phyloP scores from a whole-genome alignment of 1,284 basidiomycete genomes.

The Cryptococcus sp. region DNA sequence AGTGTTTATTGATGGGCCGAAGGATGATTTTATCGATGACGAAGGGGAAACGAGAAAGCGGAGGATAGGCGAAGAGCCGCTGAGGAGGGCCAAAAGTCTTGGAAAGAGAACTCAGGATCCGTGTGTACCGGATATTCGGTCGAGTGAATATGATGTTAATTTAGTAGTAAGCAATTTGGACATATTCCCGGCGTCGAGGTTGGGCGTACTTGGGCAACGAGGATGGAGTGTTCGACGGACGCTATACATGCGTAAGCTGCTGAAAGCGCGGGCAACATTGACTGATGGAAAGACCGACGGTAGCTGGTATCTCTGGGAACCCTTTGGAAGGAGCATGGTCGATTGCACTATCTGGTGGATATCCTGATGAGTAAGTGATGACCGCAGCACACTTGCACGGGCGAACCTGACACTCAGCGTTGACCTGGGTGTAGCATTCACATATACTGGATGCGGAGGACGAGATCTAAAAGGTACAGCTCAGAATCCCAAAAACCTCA shows the following conservation, averaged over 20 bases:
- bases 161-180: slow-evolving; percentile 27
- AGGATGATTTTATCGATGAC: slow-evolving; percentile 9
- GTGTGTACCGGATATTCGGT: slow-evolving; percentile 13
- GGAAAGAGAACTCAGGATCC: slow-evolving; percentile 32
- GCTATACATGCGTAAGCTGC: slow-evolving; percentile 39
- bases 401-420: slow-evolving; percentile 14
- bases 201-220: slow-evolving; percentile 33
- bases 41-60: slow-evolving; percentile 5
- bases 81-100: slow-evolving; percentile 25
- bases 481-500: slow-evolving; percentile 44
- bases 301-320: slow-evolving; percentile 39
- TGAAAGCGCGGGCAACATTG: no score
- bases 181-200: slow-evolving; percentile 37
- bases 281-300: slow-evolving; percentile 19
- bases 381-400: neutral
- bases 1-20: neutral
- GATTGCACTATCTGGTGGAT: slow-evolving; percentile 48
- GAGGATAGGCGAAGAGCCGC: neutral
- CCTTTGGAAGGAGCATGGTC: slow-evolving; percentile 40
- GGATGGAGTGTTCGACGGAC: slow-evolving; percentile 39
- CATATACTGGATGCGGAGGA: slow-evolving; percentile 38
- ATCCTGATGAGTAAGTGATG: slow-evolving; percentile 35
- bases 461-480: slow-evolving; percentile 44
- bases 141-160: neutral
- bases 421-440: slow-evolving; percentile 40